Evolutionary conservation across 805 yeast genomes (phyloP).

Genomic region (Isabelozyma heimii): DNA sequence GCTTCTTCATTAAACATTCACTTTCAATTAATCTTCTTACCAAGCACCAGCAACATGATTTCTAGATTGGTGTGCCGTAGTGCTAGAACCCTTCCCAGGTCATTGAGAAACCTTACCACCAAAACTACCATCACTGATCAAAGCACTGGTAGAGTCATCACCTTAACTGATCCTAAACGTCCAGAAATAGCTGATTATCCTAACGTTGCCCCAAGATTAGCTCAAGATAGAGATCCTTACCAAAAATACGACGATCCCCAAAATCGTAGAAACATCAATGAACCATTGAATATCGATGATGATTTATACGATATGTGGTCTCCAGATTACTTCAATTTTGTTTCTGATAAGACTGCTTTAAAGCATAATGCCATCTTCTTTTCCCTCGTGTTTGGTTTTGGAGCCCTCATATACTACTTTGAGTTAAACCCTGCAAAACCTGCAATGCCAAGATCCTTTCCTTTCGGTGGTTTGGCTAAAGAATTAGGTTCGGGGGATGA

Average conservation of each 20-base stretch:
- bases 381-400: slow-evolving; percentile 40
- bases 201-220: slow-evolving; percentile 53
- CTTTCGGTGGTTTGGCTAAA: slow-evolving; percentile 70
- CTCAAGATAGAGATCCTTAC: slow-evolving; percentile 70
- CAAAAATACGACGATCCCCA: slow-evolving; percentile 76
- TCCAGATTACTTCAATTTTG: slow-evolving; percentile 68
- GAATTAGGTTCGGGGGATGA: slow-evolving; percentile 64
- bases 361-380: slow-evolving; percentile 54
- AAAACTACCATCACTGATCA: slow-evolving; percentile 39
- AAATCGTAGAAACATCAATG: slow-evolving; percentile 73
- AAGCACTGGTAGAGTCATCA: slow-evolving; percentile 35
- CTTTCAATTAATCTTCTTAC: background rate
- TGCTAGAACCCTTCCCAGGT: slow-evolving; percentile 8
- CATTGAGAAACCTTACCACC: slow-evolving; percentile 28
- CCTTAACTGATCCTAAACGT: slow-evolving; percentile 38
- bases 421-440: slow-evolving; percentile 61
- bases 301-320: slow-evolving; percentile 84
- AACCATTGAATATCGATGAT: slow-evolving; percentile 68
- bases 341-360: slow-evolving; percentile 59
- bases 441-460: slow-evolving; percentile 74
- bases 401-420: slow-evolving; percentile 40
- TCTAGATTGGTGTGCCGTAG: slow-evolving; percentile 24
- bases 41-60: slow-evolving; percentile 16
- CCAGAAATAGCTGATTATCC: slow-evolving; percentile 60
- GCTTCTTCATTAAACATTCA: background rate